These are phyloP conservation scores for Fusarium incarnatum DNA, from an alignment of 2,329 filamentous ascomycete species.

Conservation along the genomic window DNA sequence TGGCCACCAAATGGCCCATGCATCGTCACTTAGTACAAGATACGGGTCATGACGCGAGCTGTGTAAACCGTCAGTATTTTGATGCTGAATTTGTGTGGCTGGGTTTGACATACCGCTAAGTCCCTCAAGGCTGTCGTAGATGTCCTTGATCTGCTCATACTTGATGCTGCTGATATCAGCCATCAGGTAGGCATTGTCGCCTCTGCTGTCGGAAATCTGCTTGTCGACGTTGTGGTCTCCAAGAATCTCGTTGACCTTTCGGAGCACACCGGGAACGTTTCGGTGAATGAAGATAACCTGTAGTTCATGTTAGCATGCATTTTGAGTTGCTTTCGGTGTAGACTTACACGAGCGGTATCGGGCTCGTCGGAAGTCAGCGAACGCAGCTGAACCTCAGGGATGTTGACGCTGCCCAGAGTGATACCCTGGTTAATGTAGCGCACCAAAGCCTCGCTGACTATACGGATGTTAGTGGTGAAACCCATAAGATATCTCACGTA, in stretches of 20 bases:
- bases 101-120: slow-evolving; percentile 73
- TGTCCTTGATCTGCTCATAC: slow-evolving; percentile 82
- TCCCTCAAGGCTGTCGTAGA: slow-evolving; percentile 84
- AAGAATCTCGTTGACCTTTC: slow-evolving; percentile 94
- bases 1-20: slow-evolving; percentile 11
- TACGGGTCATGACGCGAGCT: slow-evolving; percentile 61
- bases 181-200: slow-evolving; percentile 97
- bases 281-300: slow-evolving; percentile 94
- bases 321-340: not conserved
- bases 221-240: slow-evolving; percentile 98
- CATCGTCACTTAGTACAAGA: slow-evolving; percentile 56
- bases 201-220: slow-evolving; percentile 95
- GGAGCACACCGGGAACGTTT: slow-evolving; percentile 94
- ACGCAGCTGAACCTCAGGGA: slow-evolving; percentile 93
- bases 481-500: not conserved
- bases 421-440: slow-evolving; percentile 96
- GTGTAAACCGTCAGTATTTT: slow-evolving; percentile 29
- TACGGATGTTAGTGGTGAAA: slow-evolving; percentile 23
- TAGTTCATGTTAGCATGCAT: slow-evolving; percentile 25
- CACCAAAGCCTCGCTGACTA: slow-evolving; percentile 85
- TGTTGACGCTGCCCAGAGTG: slow-evolving; percentile 91
- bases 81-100: not conserved
- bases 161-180: slow-evolving; percentile 93
- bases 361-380: slow-evolving; percentile 91
- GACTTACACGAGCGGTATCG: slow-evolving; percentile 80